These are phyloP conservation scores for Aphanocladium album DNA, from an alignment of 2,329 filamentous ascomycete genomes.

Conservation along the genomic window DNA sequence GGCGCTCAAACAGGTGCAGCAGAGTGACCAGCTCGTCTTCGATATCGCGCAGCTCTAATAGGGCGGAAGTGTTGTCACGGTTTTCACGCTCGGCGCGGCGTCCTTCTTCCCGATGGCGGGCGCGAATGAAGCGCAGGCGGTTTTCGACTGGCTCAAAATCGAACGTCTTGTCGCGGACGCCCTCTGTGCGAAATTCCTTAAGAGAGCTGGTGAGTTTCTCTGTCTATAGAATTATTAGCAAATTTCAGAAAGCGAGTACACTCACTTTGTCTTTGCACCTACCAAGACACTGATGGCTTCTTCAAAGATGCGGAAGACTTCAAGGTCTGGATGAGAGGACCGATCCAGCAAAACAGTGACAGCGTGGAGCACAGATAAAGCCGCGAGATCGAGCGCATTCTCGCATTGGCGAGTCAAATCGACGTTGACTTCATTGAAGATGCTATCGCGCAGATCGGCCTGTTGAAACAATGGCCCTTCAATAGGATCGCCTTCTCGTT, in stretches of 20 bases:
- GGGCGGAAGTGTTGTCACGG: conserved; percentile 56
- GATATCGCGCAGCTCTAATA: conserved; percentile 59
- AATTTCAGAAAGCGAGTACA: too few relatives aligned
- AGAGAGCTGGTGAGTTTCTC: conserved; percentile 59
- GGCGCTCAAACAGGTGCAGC: conserved; percentile 51
- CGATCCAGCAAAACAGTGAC: conserved; percentile 57
- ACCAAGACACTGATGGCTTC: conserved; percentile 61
- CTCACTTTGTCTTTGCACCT: conserved; percentile 18
- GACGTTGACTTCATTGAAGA: conserved; percentile 62
- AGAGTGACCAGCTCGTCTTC: conserved; percentile 59
- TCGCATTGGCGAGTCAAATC: conserved; percentile 58
- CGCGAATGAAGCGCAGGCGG: conserved; percentile 34
- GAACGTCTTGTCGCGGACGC: conserved; percentile 42
- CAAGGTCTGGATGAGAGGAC: conserved; percentile 55
- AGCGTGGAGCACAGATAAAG: conserved; percentile 56
- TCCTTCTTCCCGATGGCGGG: conserved; percentile 34
- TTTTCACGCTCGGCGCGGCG: conserved; percentile 51
- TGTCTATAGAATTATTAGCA: conserved; percentile 34
- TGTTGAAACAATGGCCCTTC: conserved; percentile 54
- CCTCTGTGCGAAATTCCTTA: conserved; percentile 56
- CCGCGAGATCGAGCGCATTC: conserved; percentile 57
- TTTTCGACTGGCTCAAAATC: conserved; percentile 37
- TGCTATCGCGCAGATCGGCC: conserved; percentile 57
- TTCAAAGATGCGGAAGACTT: conserved; percentile 61
- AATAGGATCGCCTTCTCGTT: conserved; percentile 47